Evolutionary conservation across 306 rosid species (phyloP).

Genomic region (Trifolium dubium): DNA sequence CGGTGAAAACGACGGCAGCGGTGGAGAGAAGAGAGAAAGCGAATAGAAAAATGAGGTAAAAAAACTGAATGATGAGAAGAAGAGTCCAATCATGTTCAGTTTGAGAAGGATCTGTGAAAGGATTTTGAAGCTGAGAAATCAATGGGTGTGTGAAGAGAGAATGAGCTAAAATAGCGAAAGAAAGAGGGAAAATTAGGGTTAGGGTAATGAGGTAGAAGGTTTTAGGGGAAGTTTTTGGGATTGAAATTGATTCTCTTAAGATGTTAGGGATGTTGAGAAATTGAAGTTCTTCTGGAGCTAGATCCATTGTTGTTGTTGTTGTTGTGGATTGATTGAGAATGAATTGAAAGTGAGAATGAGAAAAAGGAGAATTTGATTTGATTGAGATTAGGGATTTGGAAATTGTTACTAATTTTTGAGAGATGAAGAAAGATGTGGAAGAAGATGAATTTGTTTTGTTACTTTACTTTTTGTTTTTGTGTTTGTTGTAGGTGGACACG

Average conservation of each 20-base stretch:
- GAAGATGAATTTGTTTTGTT: not conserved
- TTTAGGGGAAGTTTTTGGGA: constrained; percentile 79
- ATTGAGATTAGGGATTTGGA: constrained; percentile 3
- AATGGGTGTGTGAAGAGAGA: constrained; percentile 92
- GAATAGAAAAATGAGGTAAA: constrained; percentile 85
- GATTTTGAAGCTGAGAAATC: constrained; percentile 65
- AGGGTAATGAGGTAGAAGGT: constrained; percentile 86
- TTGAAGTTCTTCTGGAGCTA: constrained; percentile 86
- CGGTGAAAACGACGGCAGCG: constrained; percentile 95
- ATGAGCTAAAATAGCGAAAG: constrained; percentile 90
- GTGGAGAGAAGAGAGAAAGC: constrained; percentile 95
- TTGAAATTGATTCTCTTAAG: constrained; percentile 71
- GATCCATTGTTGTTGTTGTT: constrained; percentile 60
- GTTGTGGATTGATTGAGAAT: not conserved
- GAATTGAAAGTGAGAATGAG: not conserved
- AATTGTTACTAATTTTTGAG: too few relatives aligned
- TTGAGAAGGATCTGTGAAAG: constrained; percentile 61
- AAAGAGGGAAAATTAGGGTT: constrained; percentile 82
- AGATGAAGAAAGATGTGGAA: not conserved
- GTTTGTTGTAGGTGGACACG: not conserved
- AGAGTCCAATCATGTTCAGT: constrained; percentile 74
- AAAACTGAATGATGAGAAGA: constrained; percentile 76
- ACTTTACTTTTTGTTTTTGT: not conserved
- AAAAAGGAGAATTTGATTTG: not conserved
- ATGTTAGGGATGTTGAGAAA: constrained; percentile 61